Conservation (phyloP, 352 stramenopile species). For the Thalassiosira sp. region DNA sequence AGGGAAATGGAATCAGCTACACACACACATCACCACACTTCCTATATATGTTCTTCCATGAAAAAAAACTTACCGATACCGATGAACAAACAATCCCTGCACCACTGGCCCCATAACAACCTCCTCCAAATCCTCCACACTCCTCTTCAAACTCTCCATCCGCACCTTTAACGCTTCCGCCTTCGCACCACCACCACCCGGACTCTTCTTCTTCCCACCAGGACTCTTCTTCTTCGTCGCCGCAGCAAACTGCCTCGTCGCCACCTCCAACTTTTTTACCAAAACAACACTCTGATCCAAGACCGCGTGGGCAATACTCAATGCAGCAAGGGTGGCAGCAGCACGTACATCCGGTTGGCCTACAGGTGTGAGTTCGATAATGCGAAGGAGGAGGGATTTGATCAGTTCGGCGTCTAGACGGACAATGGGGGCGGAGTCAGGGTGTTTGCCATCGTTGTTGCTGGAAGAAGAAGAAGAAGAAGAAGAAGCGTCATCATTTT, state of each 20-base stretch:
- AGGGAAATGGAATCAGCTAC: not conserved
- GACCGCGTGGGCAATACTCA: slow-evolving; percentile 58
- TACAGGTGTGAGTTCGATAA: slow-evolving; percentile 69
- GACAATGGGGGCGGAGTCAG: slow-evolving; percentile 21
- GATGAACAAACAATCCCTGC: slow-evolving; percentile 75
- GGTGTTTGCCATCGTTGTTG: slow-evolving; percentile 23
- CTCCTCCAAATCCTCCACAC: slow-evolving; percentile 68
- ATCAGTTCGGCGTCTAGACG: slow-evolving; percentile 72
- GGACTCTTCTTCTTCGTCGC: slow-evolving; percentile 35
- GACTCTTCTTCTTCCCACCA: slow-evolving; percentile 6
- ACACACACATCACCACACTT: too few relatives aligned
- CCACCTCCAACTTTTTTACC: slow-evolving; percentile 56
- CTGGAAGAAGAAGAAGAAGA: too few relatives aligned
- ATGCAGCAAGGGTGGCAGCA: slow-evolving; percentile 56
- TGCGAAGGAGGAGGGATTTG: slow-evolving; percentile 54
- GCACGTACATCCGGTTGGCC: slow-evolving; percentile 76
- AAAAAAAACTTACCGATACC: slow-evolving; percentile 60
- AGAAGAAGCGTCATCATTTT: too few relatives aligned
- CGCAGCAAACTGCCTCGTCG: slow-evolving; percentile 56
- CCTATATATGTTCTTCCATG: too few relatives aligned
- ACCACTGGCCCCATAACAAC: slow-evolving; percentile 59
- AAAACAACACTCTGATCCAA: slow-evolving; percentile 61
- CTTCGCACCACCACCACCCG: slow-evolving; percentile 37
- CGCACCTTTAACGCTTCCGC: slow-evolving; percentile 53
- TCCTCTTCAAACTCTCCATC: slow-evolving; percentile 65